Conservation (phyloP, 2,329 filamentous ascomycete genomes). For the Scorias spongiosa region DNA sequence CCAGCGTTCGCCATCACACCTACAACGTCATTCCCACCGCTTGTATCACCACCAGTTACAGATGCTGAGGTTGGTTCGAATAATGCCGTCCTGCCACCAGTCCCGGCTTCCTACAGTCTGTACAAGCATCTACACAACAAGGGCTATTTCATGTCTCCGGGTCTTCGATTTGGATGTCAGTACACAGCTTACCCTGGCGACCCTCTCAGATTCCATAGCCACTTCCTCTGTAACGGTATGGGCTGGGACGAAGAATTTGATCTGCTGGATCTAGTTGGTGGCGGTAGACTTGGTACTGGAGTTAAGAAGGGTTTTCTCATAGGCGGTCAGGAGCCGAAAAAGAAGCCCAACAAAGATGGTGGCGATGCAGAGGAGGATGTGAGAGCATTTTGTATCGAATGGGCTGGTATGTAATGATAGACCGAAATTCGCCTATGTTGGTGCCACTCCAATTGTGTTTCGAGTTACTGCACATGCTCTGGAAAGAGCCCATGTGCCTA, state of each 20-base stretch:
- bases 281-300: constrained; percentile 75
- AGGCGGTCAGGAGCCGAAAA: constrained; percentile 45
- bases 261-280: constrained; percentile 70
- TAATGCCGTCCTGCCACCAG: constrained; percentile 14
- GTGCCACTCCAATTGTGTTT: no score
- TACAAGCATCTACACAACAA: constrained; percentile 65
- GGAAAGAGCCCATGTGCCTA: no score
- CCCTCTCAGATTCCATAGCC: constrained; percentile 84
- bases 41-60: constrained; percentile 10
- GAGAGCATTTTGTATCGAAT: constrained; percentile 74
- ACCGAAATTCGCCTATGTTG: no score
- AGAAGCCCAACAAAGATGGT: constrained; percentile 13
- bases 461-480: no score
- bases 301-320: constrained; percentile 94
- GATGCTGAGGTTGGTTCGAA: constrained; percentile 9
- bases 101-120: constrained; percentile 50
- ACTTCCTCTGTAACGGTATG: constrained; percentile 74
- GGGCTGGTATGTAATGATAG: constrained; percentile 66
- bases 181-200: constrained; percentile 95
- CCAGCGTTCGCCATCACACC: constrained; percentile 29
- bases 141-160: constrained; percentile 80
- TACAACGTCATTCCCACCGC: constrained; percentile 33
- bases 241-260: constrained; percentile 80
- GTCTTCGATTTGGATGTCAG: constrained; percentile 83
- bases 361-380: constrained; percentile 30